Base-by-base conservation (phyloP, 768 basidiomycete species). In the Omphalotus guepiniiformis region DNA sequence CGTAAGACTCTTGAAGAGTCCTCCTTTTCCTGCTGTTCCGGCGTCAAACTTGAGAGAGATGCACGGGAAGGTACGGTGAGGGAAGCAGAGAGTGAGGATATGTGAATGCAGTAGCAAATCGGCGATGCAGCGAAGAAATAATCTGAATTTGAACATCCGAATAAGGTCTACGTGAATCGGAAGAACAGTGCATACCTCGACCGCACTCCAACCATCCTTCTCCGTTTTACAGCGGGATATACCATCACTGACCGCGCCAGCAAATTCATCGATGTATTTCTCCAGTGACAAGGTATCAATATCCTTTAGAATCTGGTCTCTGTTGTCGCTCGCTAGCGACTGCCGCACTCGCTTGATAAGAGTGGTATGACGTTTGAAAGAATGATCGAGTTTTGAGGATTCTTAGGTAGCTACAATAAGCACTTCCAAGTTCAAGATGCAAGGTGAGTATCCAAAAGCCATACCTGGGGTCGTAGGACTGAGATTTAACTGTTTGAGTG, bases 261-360 rank as follows among this genome's bases (percentile, higher is more conserved):
- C 89, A 52, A 97, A 85, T 67, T 99, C 96, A 59, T 96, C 94
- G 39, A 94, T 75, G 62, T 99, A 98, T 67, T 96, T 98, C 69
- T 93, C 93, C 48, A 99, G 73, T 2, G 91, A 84, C 46, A 99
- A 75, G 0, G 86, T 76, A 52, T 93, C 86, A 53, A 96, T 83
- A 58, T 99, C 96, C 66, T 93, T 97, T 55, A 96, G 69, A 50
- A 95, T 83, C 58, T 90, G 85, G 56, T 93, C 91, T 39, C 76
- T 79, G 61, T 91, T 85, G 56, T 93, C 90, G 30, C 75, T 61
- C 13, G 85, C 88, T 58, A 98, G 75, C 15, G 91, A 89, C 60
- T 87, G 90, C 38, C 87, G 82, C 57, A 97, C 86, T 37, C 89
- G 85, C 66, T 95, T 98, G 54, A 96, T 93, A 53, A 98, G 78